phyloP scores from a whole-genome alignment of 306 rosid genomes.

The Medicago arabica region DNA sequence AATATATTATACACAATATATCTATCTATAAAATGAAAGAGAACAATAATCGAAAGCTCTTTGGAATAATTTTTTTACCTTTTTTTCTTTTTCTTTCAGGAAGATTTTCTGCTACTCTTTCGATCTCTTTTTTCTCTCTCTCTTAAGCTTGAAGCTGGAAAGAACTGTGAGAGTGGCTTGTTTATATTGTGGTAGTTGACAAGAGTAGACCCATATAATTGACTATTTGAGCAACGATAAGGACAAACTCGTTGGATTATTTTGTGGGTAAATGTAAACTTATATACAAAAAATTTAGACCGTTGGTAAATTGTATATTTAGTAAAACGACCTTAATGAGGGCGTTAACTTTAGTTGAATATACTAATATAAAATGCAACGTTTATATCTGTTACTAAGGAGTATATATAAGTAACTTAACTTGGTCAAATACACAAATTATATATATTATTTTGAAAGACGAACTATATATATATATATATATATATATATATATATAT shows the following conservation, averaged over 20 bases:
- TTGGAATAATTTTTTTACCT: background rate
- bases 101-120: background rate
- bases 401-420: background rate
- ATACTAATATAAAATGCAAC: background rate
- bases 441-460: too few relatives aligned
- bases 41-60: background rate
- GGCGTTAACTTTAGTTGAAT: background rate
- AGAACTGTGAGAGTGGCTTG: background rate
- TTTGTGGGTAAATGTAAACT: background rate
- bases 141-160: constrained; percentile 8
- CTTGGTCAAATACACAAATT: constrained; percentile 1
- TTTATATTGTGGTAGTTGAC: too few relatives aligned
- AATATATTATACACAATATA: background rate
- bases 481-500: too few relatives aligned
- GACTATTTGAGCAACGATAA: constrained; percentile 10
- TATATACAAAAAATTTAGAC: background rate
- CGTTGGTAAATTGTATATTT: constrained; percentile 4
- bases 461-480: too few relatives aligned
- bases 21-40: background rate
- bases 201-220: too few relatives aligned
- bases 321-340: background rate
- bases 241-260: background rate
- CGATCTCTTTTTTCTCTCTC: background rate
- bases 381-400: background rate
- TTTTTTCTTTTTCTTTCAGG: background rate